Base-by-base conservation (phyloP, 2,329 filamentous ascomycete genomes). In the Fusarium beomiforme region DNA sequence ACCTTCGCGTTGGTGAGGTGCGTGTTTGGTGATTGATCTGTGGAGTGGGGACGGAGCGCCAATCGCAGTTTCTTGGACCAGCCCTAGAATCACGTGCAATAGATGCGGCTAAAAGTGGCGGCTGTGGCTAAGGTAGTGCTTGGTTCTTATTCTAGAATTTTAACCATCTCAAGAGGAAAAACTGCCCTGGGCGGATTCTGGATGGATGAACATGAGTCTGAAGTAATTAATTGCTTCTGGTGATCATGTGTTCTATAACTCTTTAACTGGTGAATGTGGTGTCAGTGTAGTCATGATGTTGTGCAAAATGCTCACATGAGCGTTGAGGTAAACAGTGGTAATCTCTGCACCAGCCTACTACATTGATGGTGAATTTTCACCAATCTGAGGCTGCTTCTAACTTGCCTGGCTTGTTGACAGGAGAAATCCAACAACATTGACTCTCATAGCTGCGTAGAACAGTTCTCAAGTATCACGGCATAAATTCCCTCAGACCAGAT, bases 11-110 rank as follows among this genome's bases (percentile, higher is more conserved):
- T 78, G 77, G 70, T 80, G 78, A 50, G 47, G 47, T 78, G 76
- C 80, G 83, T 85, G 81, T 81, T 67, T 82, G 80, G 75, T 81
- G 78, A 71, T 74, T 81, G 78, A 69, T 81, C 79, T 79, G 79
- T 79, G 59, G 73, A 75, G 79, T 81, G 79, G 80, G 79, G 47
- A 46, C 70, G 75, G 78, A 81, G 79, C 78, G 79, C 75, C 47
- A 36, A 50, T 50, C 47, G 47, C 31, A 50, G 31, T 24, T 50
- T 50, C 47, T 16, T 23, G 34, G 2, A 21, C 19, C 47, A 79
- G 80, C 80, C 80, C 80, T 81, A 61, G 29, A 29, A 64, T 82
- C 80, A 82, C 80, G 80, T 82, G 80, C 24, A n/a, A 11, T 24
- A n/a, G 31, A 8, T 19, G 44, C 6, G 16, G 21, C 23, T 13